Percentiles rank a stretch among this genome's conserved stretches.
Conservation (phyloP, 768 basidiomycete genomes). For the Tulasnella sp. region DNA sequence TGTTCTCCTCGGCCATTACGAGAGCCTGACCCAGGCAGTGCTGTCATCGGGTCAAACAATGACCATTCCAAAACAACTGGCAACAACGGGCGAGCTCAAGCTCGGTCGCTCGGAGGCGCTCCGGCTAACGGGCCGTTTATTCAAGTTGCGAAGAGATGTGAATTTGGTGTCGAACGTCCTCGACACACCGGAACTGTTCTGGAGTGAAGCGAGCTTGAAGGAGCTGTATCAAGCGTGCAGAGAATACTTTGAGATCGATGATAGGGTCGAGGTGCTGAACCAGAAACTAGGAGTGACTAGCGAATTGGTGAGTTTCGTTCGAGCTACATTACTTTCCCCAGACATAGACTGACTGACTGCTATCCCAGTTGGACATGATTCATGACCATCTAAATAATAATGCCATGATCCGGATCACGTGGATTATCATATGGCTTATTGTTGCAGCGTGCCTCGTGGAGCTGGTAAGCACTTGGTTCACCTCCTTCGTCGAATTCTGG, state of each 20-base stretch:
- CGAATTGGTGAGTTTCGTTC: constrained; percentile 68
- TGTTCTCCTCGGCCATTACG: constrained; percentile 86
- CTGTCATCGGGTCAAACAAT: constrained; percentile 76
- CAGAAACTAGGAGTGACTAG: constrained; percentile 86
- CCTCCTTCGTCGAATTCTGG: neutral
- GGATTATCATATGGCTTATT: constrained; percentile 81
- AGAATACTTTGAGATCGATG: constrained; percentile 92
- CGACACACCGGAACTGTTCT: constrained; percentile 92
- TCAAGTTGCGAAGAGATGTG: constrained; percentile 85
- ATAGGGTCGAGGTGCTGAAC: constrained; percentile 80
- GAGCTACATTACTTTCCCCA: neutral
- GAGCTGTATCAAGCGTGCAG: constrained; percentile 89
- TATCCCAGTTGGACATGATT: constrained; percentile 76
- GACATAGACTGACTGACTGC: neutral
- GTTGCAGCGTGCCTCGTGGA: constrained; percentile 89
- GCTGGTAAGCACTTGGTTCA: constrained; percentile 51
- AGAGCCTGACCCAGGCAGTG: constrained; percentile 73
- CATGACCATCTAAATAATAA: constrained; percentile 90
- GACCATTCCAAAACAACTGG: constrained; percentile 83
- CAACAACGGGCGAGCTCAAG: constrained; percentile 71
- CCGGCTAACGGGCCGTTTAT: constrained; percentile 80
- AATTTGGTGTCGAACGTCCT: constrained; percentile 92
- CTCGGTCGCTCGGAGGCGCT: constrained; percentile 81
- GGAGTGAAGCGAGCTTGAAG: constrained; percentile 89
- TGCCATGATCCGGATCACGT: constrained; percentile 89